phyloP scores from a whole-genome alignment of 176 grass and related monocot species.

The Coix lacrymajobi region DNA sequence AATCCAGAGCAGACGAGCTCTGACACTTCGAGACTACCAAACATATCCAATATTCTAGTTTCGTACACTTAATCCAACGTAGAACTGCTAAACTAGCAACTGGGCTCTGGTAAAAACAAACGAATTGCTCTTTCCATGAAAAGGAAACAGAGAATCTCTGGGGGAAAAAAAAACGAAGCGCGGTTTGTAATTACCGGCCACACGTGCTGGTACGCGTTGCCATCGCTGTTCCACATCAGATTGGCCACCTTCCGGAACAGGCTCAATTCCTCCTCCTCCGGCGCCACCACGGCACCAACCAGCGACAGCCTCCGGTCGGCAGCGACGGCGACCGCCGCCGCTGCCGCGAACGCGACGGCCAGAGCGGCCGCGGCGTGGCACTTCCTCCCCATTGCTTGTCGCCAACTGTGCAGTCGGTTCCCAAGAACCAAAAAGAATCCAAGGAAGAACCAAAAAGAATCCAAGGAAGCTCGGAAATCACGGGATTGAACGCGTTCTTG shows the following conservation, averaged over 20 bases:
- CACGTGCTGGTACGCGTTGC: conserved; percentile 58
- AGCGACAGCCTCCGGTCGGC: conserved; percentile 10
- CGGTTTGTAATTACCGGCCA: conserved; percentile 57
- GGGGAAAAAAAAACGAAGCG: background rate
- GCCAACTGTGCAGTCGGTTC: background rate
- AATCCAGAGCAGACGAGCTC: background rate
- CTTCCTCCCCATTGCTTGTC: conserved; percentile 26
- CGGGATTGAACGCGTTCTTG: background rate
- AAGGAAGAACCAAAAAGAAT: background rate
- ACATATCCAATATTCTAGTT: background rate
- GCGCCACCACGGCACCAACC: background rate
- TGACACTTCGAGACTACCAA: background rate
- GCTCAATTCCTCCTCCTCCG: conserved; percentile 1
- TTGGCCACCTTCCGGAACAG: conserved; percentile 42
- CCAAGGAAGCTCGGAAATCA: background rate
- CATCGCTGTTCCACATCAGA: conserved; percentile 47
- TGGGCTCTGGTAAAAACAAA: background rate
- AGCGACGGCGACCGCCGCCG: background rate
- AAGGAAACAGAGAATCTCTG: background rate
- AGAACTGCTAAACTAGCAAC: background rate
- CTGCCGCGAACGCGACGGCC: conserved; percentile 16
- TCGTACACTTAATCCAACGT: background rate
- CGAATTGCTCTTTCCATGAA: background rate
- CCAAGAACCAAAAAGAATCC: background rate
- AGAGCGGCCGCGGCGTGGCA: conserved; percentile 31